phyloP scores from a whole-genome alignment of 2,329 filamentous ascomycete species.

The Mycosphaerella sp. region DNA sequence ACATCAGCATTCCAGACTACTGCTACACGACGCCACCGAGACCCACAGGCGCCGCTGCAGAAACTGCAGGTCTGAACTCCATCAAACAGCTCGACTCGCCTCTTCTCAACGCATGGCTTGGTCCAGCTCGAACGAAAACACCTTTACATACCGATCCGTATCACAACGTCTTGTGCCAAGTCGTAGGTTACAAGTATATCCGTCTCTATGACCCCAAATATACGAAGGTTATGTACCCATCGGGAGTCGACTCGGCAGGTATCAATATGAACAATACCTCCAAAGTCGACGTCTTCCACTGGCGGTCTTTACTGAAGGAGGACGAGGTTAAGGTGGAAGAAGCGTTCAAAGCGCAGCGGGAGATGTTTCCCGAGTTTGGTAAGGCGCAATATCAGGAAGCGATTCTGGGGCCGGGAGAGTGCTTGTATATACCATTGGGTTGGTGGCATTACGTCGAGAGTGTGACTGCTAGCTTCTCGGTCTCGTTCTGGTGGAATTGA shows the following conservation, averaged over 20 bases:
- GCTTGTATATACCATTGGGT: slow-evolving; percentile 80
- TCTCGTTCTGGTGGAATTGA: slow-evolving; percentile 92
- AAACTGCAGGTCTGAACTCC: slow-evolving; percentile 20
- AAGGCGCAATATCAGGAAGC: slow-evolving; percentile 65
- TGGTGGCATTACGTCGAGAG: slow-evolving; percentile 99
- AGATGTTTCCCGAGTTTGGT: slow-evolving; percentile 50
- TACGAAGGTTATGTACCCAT: slow-evolving; percentile 54
- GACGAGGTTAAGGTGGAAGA: neutral
- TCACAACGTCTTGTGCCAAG: slow-evolving; percentile 85
- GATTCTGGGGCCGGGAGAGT: slow-evolving; percentile 73
- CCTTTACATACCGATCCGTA: slow-evolving; percentile 92
- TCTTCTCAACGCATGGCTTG: slow-evolving; percentile 86
- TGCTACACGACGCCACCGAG: slow-evolving; percentile 66
- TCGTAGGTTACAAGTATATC: slow-evolving; percentile 88
- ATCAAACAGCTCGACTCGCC: slow-evolving; percentile 46
- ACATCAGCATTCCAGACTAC: slow-evolving; percentile 76
- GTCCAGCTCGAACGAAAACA: slow-evolving; percentile 79
- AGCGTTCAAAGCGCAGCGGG: neutral
- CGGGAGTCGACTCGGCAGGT: slow-evolving; percentile 55
- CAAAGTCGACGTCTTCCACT: slow-evolving; percentile 56
- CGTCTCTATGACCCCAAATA: slow-evolving; percentile 70
- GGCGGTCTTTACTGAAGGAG: slow-evolving; percentile 5
- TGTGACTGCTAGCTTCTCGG: slow-evolving; percentile 80
- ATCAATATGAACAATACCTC: slow-evolving; percentile 95
- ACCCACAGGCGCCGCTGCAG: slow-evolving; percentile 32